phyloP scores from a whole-genome alignment of 345 rosid species.

The Lepidium sativum region DNA sequence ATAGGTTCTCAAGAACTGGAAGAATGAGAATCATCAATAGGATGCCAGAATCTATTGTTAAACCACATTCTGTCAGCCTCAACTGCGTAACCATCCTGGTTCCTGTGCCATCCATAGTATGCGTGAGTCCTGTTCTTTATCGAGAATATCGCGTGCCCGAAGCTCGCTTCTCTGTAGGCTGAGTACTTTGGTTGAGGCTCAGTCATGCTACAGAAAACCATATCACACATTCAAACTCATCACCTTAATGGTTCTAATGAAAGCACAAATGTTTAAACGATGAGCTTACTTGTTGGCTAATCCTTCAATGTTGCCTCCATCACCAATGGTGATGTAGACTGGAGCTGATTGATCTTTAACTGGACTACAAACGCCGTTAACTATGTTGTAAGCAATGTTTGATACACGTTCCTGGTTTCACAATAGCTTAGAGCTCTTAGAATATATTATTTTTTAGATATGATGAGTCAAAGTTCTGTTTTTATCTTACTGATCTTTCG shows the following conservation, averaged over 20 bases:
- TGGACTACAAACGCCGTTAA: slow-evolving; percentile 51
- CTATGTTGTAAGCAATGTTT: slow-evolving; percentile 56
- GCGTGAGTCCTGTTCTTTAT: slow-evolving; percentile 87
- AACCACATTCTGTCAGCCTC: slow-evolving; percentile 89
- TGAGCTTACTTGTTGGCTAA: slow-evolving; percentile 57
- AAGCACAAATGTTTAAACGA: background rate
- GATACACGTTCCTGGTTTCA: slow-evolving; percentile 69
- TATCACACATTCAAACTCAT: background rate
- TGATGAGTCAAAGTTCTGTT: background rate
- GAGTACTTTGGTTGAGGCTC: slow-evolving; percentile 91
- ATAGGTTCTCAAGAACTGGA: slow-evolving; percentile 2
- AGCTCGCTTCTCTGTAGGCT: slow-evolving; percentile 86
- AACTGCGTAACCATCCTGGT: slow-evolving; percentile 72
- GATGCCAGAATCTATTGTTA: slow-evolving; percentile 60
- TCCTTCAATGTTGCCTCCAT: slow-evolving; percentile 88
- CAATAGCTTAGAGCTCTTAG: background rate
- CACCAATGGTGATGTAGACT: slow-evolving; percentile 74
- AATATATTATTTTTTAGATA: background rate
- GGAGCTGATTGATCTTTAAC: slow-evolving; percentile 64
- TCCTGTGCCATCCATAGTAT: slow-evolving; percentile 71
- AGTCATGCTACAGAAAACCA: slow-evolving; percentile 49
- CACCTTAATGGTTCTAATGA: background rate
- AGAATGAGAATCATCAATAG: slow-evolving; percentile 42
- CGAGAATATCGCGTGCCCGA: slow-evolving; percentile 75
- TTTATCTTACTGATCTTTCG: slow-evolving; percentile 74